Conservation (phyloP, 106 monocot genomes). For the Hemerocallis citrina region DNA sequence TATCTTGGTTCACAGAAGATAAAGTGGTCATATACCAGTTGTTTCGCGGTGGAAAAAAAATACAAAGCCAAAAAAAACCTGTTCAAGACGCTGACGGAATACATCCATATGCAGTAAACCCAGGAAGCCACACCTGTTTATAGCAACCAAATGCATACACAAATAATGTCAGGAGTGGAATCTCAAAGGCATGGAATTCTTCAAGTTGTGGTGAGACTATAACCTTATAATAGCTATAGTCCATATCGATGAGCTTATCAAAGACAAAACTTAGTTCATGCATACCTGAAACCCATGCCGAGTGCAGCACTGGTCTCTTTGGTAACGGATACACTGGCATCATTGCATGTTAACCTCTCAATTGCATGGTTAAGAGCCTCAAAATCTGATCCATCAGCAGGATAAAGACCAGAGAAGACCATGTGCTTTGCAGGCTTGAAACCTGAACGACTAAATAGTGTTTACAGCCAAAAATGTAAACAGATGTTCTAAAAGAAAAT, state of each 20-base stretch:
- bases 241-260: too few species aligned
- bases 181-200: background rate
- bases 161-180: background rate
- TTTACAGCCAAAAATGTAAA: background rate
- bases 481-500: background rate
- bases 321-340: conserved; percentile 91
- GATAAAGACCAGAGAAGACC: conserved; percentile 99
- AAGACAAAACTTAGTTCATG: too few species aligned
- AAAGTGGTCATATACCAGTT: background rate
- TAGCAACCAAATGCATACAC: background rate
- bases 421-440: conserved; percentile 97
- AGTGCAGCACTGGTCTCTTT: conserved; percentile 97
- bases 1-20: background rate
- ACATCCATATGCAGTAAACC: conserved; percentile 99
- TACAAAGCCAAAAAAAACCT: conserved; percentile 22
- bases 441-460: conserved; percentile 35
- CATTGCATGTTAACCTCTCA: conserved; percentile 96
- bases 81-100: conserved; percentile 95
- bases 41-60: background rate
- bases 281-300: conserved; percentile 94
- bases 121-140: conserved; percentile 90
- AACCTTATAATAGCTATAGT: too few species aligned
- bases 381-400: conserved; percentile 99
- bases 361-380: conserved; percentile 96
- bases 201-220: background rate